Base-by-base conservation (phyloP, 75 land plant species). In the Gnetum montanum region DNA sequence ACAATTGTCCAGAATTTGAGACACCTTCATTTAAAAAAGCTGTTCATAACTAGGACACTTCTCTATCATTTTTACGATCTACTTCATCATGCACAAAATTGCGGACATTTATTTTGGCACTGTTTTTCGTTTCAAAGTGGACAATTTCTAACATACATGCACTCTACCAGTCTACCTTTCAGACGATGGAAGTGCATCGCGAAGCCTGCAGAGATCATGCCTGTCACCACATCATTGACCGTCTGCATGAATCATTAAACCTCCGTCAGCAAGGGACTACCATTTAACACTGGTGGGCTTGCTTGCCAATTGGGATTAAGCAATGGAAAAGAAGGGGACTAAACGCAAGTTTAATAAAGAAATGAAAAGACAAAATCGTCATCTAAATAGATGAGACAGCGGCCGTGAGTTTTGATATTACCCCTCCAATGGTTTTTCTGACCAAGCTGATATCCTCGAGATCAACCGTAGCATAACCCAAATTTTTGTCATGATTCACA, bases 141-240 rank as follows among this genome's bases (percentile, higher is more conserved):
- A n/a, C n/a, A n/a, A n/a, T n/a, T n/a, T n/a, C n/a, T n/a, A n/a
- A n/a, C n/a, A n/a, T n/a, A n/a, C n/a, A n/a, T n/a, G n/a, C n/a
- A n/a, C n/a, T n/a, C n/a, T n/a, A n/a, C n/a, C n/a, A n/a, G n/a
- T n/a, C 44, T 56, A 76, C 80, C 68, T 34, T 63, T 63, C 62
- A 13, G 68, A 23, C 76, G 65, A 26, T 59, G 66, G 36, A 87
- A 51, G 53, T 92, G 87, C 12, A 61, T 61, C 19, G 66, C 54
- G 35, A 87, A 72, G 22, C 81, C 97, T 10, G 88, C 80, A 22
- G 77, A 63, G 20, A 81, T 70, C 40, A 92, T 54, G 29, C 86
- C 93, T 27, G 81, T 29, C 12, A 84, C 38, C 2, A 92, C 97
- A 64, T 92, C 97, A 49, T 87, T 92, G 3, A 92, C 56, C 1